Conservation (phyloP, 306 rosid genomes). For the Prunus persica region Prunus_persica_NCBIv2 NC_034016.1:2974501-2975000, state of each 20-base stretch:
- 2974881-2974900: background rate
- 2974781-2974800: conserved; percentile 59
- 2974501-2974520: conserved; percentile 33
- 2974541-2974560: conserved; percentile 20
- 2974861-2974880: background rate
- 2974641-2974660: conserved; percentile 13
- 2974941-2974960: background rate
- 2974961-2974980: background rate
- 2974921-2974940: background rate
- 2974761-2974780: conserved; percentile 62
- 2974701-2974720: conserved; percentile 8
- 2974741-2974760: conserved; percentile 55
- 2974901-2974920: background rate
- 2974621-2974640: conserved; percentile 11
- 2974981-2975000: no score
- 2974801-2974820: conserved; percentile 68
- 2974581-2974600: conserved; percentile 27
- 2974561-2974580: conserved; percentile 27
- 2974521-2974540: conserved; percentile 28
- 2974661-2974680: conserved; percentile 1
- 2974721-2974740: conserved; percentile 23
- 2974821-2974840: conserved; percentile 76
- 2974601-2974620: conserved; percentile 16
- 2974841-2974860: background rate
- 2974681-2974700: background rate